A percentile compares a stretch with the other conserved stretches of the same genome.
phyloP scores from a whole-genome alignment of 768 basidiomycete genomes.

The Lactarius psammicola region DNA sequence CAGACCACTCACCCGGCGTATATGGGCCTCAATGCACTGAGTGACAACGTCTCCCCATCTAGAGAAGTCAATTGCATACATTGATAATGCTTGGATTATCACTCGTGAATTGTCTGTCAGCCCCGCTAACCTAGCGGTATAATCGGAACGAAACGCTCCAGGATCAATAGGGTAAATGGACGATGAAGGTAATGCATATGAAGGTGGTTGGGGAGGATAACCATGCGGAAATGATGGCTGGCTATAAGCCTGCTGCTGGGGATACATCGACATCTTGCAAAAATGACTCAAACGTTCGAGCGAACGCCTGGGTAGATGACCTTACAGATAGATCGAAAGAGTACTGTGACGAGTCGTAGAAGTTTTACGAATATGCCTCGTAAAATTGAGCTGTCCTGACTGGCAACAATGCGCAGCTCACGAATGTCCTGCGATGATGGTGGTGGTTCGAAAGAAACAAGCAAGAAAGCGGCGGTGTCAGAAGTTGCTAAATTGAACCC shows the following conservation, averaged over 20 bases:
- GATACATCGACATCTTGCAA: slow-evolving; percentile 58
- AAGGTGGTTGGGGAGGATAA: slow-evolving; percentile 42
- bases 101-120: slow-evolving; percentile 94
- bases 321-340: slow-evolving; percentile 20
- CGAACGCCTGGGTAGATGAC: slow-evolving; percentile 22
- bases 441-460: slow-evolving; percentile 30
- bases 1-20: slow-evolving; percentile 75
- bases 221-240: slow-evolving; percentile 39
- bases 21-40: slow-evolving; percentile 80
- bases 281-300: slow-evolving; percentile 24
- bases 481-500: slow-evolving; percentile 10
- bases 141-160: slow-evolving; percentile 76
- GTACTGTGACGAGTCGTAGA: slow-evolving; percentile 18
- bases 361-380: slow-evolving; percentile 24
- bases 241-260: slow-evolving; percentile 51
- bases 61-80: slow-evolving; percentile 85
- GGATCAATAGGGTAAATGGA: slow-evolving; percentile 58
- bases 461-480: neutral
- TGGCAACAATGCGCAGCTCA: slow-evolving; percentile 26
- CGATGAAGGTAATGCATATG: slow-evolving; percentile 45
- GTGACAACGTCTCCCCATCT: slow-evolving; percentile 78
- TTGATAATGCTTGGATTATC: slow-evolving; percentile 88
- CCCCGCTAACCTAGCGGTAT: slow-evolving; percentile 64
- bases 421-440: slow-evolving; percentile 28
- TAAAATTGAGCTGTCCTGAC: slow-evolving; percentile 23